Evolutionary conservation across 306 rosid genomes (phyloP).

Genomic region (Canavalia ensiformis): DNA sequence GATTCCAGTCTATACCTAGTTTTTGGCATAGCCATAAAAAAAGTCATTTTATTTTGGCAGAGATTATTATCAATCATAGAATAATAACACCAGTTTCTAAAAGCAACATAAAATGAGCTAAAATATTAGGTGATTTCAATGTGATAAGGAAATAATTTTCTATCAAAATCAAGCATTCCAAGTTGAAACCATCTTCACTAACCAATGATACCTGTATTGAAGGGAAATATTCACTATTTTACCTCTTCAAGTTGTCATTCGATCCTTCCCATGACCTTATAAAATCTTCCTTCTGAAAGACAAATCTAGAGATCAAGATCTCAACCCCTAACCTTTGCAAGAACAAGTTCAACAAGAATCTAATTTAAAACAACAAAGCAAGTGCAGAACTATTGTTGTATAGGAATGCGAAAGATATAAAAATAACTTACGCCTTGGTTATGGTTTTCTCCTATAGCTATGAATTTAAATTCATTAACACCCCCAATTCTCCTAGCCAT

Average conservation of each 20-base stretch:
- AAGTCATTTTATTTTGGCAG: constrained; percentile 39
- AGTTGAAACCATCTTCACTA: constrained; percentile 33
- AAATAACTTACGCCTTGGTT: constrained; percentile 69
- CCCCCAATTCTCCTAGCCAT: constrained; percentile 74
- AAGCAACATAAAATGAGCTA: constrained; percentile 40
- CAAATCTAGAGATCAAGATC: constrained; percentile 86
- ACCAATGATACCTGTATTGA: constrained; percentile 25
- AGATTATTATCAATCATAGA: constrained; percentile 40
- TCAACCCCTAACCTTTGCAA: constrained; percentile 89
- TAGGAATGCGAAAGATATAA: constrained; percentile 45
- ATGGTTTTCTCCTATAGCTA: constrained; percentile 64
- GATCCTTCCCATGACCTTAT: constrained; percentile 90
- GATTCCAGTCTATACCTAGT: constrained; percentile 69
- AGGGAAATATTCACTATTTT: constrained; percentile 42
- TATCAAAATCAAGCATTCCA: constrained; percentile 28
- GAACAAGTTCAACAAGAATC: constrained; percentile 34
- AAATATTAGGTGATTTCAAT: constrained; percentile 11
- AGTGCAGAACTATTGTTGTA: neutral
- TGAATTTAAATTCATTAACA: constrained; percentile 74
- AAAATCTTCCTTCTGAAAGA: constrained; percentile 81
- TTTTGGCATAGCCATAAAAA: constrained; percentile 54
- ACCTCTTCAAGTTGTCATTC: constrained; percentile 83
- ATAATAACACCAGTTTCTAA: constrained; percentile 36
- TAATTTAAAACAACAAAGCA: constrained; percentile 27
- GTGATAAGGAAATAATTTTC: constrained; percentile 29